Evolutionary conservation across 1,284 basidiomycete genomes (phyloP).

Genomic region (Sanghuangporus weigelae): DNA sequence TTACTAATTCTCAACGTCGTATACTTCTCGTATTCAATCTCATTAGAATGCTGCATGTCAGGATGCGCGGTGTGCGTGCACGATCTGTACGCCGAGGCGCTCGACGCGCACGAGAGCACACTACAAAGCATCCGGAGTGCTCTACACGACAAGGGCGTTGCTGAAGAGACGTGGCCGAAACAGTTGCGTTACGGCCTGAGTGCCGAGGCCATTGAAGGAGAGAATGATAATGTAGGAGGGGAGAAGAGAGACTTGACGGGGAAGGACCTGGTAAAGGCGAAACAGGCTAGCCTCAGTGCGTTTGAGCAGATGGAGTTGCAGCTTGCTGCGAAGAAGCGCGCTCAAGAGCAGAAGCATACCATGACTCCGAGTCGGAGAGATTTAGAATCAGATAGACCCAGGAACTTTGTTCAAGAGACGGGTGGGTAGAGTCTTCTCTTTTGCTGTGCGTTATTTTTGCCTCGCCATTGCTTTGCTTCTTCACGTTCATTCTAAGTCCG

Average conservation of each 20-base stretch:
- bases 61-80: slow-evolving; percentile 88
- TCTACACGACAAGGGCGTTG: slow-evolving; percentile 45
- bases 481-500: too few relatives aligned
- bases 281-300: slow-evolving; percentile 41
- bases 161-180: slow-evolving; percentile 62
- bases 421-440: background rate
- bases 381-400: background rate
- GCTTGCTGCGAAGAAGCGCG: slow-evolving; percentile 36
- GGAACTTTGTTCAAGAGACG: background rate
- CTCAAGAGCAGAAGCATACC: background rate
- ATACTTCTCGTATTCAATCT: background rate
- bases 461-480: background rate
- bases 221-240: background rate
- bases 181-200: slow-evolving; percentile 15
- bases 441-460: background rate
- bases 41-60: slow-evolving; percentile 85
- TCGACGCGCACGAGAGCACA: slow-evolving; percentile 59
- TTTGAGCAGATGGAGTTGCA: slow-evolving; percentile 64
- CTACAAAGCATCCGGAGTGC: slow-evolving; percentile 46
- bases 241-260: slow-evolving; percentile 7
- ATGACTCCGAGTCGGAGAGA: background rate
- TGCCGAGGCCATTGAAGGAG: background rate
- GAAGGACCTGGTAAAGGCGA: slow-evolving; percentile 21
- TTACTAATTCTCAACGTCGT: background rate
- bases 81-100: slow-evolving; percentile 77